phyloP scores from a whole-genome alignment of 345 rosid genomes.

The Brassica juncea region DNA sequence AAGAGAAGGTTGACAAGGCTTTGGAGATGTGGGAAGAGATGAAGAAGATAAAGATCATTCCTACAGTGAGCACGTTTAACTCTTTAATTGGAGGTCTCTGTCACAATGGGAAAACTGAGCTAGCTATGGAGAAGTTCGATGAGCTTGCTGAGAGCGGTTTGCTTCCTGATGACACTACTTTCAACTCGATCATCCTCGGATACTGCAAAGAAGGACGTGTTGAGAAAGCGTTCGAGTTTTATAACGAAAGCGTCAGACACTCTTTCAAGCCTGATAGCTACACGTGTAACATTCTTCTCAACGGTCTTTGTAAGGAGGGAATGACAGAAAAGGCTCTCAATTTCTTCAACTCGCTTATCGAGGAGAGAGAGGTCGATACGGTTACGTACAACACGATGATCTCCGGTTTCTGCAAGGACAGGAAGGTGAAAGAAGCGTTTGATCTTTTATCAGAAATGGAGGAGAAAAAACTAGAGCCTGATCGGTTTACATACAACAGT shows the following conservation, averaged over 20 bases:
- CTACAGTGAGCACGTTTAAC: constrained; percentile 67
- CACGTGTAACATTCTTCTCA: constrained; percentile 76
- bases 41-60: constrained; percentile 65
- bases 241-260: constrained; percentile 68
- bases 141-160: constrained; percentile 68
- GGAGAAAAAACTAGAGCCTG: constrained; percentile 61
- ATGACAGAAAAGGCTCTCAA: constrained; percentile 81
- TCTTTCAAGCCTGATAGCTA: constrained; percentile 64
- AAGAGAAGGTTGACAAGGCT: constrained; percentile 50
- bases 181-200: constrained; percentile 70
- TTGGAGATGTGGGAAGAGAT: constrained; percentile 80
- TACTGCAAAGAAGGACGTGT: constrained; percentile 65
- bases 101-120: constrained; percentile 62
- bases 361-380: constrained; percentile 58
- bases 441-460: constrained; percentile 69
- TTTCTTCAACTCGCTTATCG: constrained; percentile 66
- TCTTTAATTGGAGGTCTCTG: constrained; percentile 67
- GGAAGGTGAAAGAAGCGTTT: constrained; percentile 73
- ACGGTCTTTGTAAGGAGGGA: constrained; percentile 71
- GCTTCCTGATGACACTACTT: constrained; percentile 65
- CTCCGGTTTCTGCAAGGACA: constrained; percentile 62
- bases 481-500: constrained; percentile 62
- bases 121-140: constrained; percentile 65
- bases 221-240: constrained; percentile 83
- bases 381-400: constrained; percentile 83